Evolutionary conservation across 1,284 basidiomycete genomes (phyloP).

Genomic region (Microbotryomycetes sp.): DNA sequence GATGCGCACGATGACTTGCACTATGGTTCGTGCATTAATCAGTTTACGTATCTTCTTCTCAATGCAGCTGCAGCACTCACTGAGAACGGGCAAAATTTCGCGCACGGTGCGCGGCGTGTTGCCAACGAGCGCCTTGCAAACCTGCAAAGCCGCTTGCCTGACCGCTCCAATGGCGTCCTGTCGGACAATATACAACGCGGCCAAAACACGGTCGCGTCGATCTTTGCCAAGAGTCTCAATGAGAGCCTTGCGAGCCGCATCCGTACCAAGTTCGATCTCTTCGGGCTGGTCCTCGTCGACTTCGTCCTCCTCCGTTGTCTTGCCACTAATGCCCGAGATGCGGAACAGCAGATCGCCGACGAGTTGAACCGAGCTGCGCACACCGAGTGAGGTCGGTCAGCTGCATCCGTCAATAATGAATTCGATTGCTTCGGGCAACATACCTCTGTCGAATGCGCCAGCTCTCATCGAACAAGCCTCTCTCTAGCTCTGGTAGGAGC

Average conservation of each 20-base stretch:
- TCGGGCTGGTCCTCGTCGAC: conserved; percentile 46
- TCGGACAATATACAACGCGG: conserved; percentile 84
- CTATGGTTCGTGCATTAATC: background rate
- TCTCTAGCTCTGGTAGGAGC: conserved; percentile 87
- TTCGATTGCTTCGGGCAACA: background rate
- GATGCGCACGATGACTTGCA: conserved; percentile 54
- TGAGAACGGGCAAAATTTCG: conserved; percentile 82
- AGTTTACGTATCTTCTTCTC: too few species aligned
- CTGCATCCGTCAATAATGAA: background rate
- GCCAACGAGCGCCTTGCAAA: conserved; percentile 96
- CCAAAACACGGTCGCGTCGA: conserved; percentile 80
- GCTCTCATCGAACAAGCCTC: conserved; percentile 85
- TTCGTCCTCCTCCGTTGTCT: conserved; percentile 69
- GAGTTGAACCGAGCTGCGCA: conserved; percentile 78
- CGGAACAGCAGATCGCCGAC: conserved; percentile 95
- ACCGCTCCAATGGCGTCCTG: conserved; percentile 89
- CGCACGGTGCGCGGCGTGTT: conserved; percentile 64
- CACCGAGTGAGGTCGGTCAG: background rate
- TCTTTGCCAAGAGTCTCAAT: conserved; percentile 82
- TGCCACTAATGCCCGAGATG: conserved; percentile 93
- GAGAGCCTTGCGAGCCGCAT: conserved; percentile 75
- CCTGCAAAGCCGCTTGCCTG: conserved; percentile 84
- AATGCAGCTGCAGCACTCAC: conserved; percentile 47
- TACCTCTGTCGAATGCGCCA: conserved; percentile 84
- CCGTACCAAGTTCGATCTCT: conserved; percentile 56